A percentile compares a stretch with the other conserved stretches of the same genome.
These are phyloP conservation scores for Boletus barrowsii DNA, from an alignment of 768 basidiomycete genomes.

Conservation along the genomic window DNA sequence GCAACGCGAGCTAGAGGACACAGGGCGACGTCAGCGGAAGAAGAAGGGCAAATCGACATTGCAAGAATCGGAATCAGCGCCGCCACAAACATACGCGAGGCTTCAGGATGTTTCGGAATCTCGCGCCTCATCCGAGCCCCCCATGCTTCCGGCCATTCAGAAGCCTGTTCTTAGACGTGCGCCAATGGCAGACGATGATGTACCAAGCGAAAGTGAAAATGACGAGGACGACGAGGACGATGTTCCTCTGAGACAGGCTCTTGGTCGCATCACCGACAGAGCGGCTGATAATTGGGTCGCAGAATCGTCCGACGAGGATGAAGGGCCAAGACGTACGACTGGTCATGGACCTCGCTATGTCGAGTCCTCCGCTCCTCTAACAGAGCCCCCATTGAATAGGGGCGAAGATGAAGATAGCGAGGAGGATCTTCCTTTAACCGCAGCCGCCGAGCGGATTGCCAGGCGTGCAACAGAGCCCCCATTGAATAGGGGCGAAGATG, in stretches of 20 bases:
- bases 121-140: constrained; percentile 22
- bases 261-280: constrained; percentile 20
- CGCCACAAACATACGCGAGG: constrained; percentile 30
- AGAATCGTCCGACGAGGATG: constrained; percentile 63
- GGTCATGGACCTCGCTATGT: constrained; percentile 53
- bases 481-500: constrained; percentile 26
- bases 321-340: constrained; percentile 52
- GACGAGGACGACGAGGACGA: constrained; percentile 39
- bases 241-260: constrained; percentile 19
- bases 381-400: neutral
- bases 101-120: constrained; percentile 27
- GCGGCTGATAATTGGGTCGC: constrained; percentile 41
- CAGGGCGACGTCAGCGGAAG: constrained; percentile 33
- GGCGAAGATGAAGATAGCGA: constrained; percentile 57
- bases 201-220: constrained; percentile 52
- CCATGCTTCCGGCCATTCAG: constrained; percentile 35
- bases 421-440: constrained; percentile 76
- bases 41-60: constrained; percentile 44
- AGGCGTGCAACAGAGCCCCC: constrained; percentile 19
- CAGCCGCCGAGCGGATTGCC: constrained; percentile 54
- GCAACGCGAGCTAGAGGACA: constrained; percentile 45
- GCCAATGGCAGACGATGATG: constrained; percentile 35
- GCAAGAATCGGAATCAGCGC: constrained; percentile 39
- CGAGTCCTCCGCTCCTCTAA: constrained; percentile 7
- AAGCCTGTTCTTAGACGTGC: constrained; percentile 31